Conservation (phyloP, 2,329 filamentous ascomycete genomes). For the Pseudogymnoascus sp. region DNA sequence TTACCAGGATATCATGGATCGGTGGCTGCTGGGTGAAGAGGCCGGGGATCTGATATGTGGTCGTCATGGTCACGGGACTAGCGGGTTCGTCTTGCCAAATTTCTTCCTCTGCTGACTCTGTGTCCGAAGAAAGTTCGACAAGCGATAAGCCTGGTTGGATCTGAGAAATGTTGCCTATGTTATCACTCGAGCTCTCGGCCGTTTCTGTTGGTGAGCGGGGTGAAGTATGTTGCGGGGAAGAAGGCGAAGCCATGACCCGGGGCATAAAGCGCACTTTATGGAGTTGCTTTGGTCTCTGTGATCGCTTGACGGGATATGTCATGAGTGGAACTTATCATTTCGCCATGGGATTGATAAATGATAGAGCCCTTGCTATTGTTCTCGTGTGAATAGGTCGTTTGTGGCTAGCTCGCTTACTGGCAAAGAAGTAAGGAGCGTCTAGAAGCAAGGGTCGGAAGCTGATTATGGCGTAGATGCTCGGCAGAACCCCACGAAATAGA, state of each 20-base stretch:
- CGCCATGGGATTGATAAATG: slow-evolving; percentile 1
- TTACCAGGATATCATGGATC: slow-evolving; percentile 59
- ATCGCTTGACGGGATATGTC: slow-evolving; percentile 27
- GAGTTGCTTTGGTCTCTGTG: slow-evolving; percentile 17
- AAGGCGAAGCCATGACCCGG: slow-evolving; percentile 16
- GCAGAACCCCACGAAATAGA: neutral
- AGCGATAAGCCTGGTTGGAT: neutral
- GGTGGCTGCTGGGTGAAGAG: slow-evolving; percentile 52
- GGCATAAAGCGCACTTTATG: slow-evolving; percentile 25
- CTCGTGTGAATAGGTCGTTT: neutral
- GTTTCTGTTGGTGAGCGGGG: neutral
- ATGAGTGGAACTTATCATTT: slow-evolving; percentile 21
- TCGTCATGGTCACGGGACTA: slow-evolving; percentile 8
- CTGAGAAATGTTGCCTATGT: neutral
- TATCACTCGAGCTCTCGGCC: neutral
- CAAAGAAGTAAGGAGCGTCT: neutral
- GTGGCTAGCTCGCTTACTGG: neutral
- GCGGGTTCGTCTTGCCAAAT: slow-evolving; percentile 6
- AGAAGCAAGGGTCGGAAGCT: neutral
- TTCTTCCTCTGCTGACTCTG: slow-evolving; percentile 8
- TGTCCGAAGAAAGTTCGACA: neutral
- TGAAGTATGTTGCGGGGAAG: neutral
- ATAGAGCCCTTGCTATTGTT: slow-evolving; percentile 13
- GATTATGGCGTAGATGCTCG: neutral
- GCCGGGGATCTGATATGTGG: slow-evolving; percentile 36